Evolutionary conservation across 208 protist species (phyloP).

Genomic region (Entamoeba invadens): DNA sequence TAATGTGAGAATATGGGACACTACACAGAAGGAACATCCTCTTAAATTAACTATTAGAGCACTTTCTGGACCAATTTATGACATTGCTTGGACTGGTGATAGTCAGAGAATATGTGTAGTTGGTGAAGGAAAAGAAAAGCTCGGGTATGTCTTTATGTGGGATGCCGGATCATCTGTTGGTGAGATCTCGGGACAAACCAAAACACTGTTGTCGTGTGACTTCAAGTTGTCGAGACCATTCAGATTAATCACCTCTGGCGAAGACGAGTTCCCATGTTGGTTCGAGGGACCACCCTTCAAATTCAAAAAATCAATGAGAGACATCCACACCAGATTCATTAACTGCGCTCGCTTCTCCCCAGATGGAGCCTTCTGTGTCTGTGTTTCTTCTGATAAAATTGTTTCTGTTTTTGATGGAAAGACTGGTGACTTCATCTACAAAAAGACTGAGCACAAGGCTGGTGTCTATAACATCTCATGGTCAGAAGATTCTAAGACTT

Average conservation of each 20-base stretch:
- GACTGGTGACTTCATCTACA: not conserved
- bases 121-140: constrained; percentile 24
- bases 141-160: constrained; percentile 18
- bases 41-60: not conserved
- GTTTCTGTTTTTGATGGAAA: constrained; percentile 20
- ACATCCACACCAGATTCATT: constrained; percentile 9
- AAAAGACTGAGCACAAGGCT: not conserved
- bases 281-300: constrained; percentile 32
- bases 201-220: constrained; percentile 11
- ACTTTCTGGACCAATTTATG: constrained; percentile 14
- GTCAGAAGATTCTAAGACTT: not conserved
- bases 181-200: constrained; percentile 13
- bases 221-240: constrained; percentile 22
- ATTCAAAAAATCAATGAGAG: not conserved
- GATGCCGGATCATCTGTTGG: constrained; percentile 22
- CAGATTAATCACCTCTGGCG: constrained; percentile 21
- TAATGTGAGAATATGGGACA: constrained; percentile 51
- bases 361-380: not conserved
- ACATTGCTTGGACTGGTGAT: constrained; percentile 29
- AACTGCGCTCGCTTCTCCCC: constrained; percentile 24
- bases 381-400: constrained; percentile 8
- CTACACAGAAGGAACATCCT: constrained; percentile 10
- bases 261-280: constrained; percentile 18
- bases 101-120: constrained; percentile 15
- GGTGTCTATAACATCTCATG: constrained; percentile 14